Evolutionary conservation across 495 filamentous ascomycete genomes (phyloP).

Genomic region (Parachaetomium inaequale): DNA sequence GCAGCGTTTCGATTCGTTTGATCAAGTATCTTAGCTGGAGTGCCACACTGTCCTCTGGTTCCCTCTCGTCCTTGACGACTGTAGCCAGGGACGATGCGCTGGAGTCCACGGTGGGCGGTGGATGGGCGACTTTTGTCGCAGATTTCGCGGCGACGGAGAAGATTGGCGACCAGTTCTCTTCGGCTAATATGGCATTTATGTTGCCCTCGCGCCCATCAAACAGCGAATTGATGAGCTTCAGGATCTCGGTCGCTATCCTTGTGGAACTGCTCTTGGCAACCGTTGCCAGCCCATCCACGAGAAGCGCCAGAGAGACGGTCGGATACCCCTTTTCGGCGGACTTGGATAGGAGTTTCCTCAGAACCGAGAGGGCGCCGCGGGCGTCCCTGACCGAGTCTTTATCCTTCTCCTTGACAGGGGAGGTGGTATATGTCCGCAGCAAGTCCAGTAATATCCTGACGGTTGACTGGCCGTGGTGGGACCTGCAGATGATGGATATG

Average conservation of each 20-base stretch:
- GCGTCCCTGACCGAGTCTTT: slow-evolving; percentile 48
- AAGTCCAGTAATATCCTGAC: slow-evolving; percentile 62
- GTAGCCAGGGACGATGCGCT: slow-evolving; percentile 12
- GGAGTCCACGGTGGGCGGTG: slow-evolving; percentile 17
- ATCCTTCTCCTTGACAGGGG: slow-evolving; percentile 54
- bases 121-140: slow-evolving; percentile 37
- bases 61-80: slow-evolving; percentile 23
- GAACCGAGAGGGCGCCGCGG: slow-evolving; percentile 64
- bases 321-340: slow-evolving; percentile 61
- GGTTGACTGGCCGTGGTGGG: slow-evolving; percentile 70
- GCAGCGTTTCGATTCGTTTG: slow-evolving; percentile 42
- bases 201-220: slow-evolving; percentile 42
- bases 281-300: slow-evolving; percentile 56
- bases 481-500: slow-evolving; percentile 71
- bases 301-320: slow-evolving; percentile 51
- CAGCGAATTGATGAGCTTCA: slow-evolving; percentile 51
- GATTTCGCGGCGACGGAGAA: slow-evolving; percentile 46
- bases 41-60: slow-evolving; percentile 36
- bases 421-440: slow-evolving; percentile 49
- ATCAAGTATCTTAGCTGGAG: slow-evolving; percentile 37
- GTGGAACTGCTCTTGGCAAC: slow-evolving; percentile 53
- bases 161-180: slow-evolving; percentile 53
- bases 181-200: slow-evolving; percentile 44
- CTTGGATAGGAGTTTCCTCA: slow-evolving; percentile 61
- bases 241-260: slow-evolving; percentile 50